Evolutionary conservation across 768 basidiomycete species (phyloP), one percentile per base, ranked within the genome.

Genomic region (Vishniacozyma victoriae): DNA sequence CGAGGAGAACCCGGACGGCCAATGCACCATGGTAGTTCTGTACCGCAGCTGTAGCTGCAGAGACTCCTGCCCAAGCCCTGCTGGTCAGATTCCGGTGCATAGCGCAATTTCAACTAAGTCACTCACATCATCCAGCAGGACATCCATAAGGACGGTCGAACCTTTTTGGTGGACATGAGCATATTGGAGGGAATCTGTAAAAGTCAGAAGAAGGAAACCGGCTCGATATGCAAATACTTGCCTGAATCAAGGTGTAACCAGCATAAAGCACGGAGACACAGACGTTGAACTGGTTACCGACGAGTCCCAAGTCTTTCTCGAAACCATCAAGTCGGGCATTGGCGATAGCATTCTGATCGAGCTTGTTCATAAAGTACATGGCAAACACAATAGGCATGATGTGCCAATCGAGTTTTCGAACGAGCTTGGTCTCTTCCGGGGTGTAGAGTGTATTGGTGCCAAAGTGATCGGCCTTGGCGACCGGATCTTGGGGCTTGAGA

Each of bases 1-100:
- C 87, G 33, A 87, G 75, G 65, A 65, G 57, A 69, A 88, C 87
- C 16, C 86, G 77, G 0, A 82, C 81, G 19, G 69, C 37, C 11
- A 75, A 45, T 2, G 66, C 59, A 1, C 66, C 65, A 7, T 35
- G 42, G 39, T 67, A 90, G 66, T 72, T 77, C 25, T 73, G 72
- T 3, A 77, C 73, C 44, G 76, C 69, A 5, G 73, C 77, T 14
- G 76, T 78, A 2, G 75, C 52, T 37, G 64, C 57, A 6, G 75
- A 72, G 42, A 78, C 73, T 11, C 73, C 40, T 14, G 57, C 64
- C 67, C 67, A 70, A 35, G 42, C 26, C 40, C 29, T 33, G 29
- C 9, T 33, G n/a, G n/a, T 33, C n/a, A 33, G 29, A 33, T n/a
- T n/a, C 29, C 29, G 29, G n/a, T 33, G 29, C n/a, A 33, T 9